These are phyloP conservation scores for Balakata baccata DNA, from an alignment of 345 rosid genomes.

Conservation along the genomic window DNA sequence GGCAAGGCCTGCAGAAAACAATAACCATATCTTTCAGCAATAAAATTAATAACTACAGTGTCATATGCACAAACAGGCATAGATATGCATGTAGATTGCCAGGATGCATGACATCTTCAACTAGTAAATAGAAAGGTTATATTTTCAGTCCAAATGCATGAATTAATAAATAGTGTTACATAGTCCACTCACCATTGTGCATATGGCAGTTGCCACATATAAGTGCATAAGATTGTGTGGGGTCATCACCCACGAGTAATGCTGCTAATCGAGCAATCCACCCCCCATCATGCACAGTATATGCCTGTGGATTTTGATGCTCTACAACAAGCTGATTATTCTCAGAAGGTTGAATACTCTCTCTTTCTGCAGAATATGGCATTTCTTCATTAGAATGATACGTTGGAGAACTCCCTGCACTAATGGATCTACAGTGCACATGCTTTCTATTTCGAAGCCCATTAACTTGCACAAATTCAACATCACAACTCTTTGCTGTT, in stretches of 20 bases:
- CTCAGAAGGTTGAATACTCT: slow-evolving; percentile 40
- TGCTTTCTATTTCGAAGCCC: slow-evolving; percentile 79
- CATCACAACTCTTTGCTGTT: slow-evolving; percentile 59
- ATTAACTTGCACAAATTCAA: slow-evolving; percentile 53
- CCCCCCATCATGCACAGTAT: slow-evolving; percentile 52
- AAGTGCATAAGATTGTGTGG: slow-evolving; percentile 82
- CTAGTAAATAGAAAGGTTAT: too few relatives aligned
- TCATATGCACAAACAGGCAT: neutral
- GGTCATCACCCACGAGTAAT: slow-evolving; percentile 91
- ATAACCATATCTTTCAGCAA: neutral
- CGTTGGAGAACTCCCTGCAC: slow-evolving; percentile 44
- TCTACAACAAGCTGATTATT: slow-evolving; percentile 56
- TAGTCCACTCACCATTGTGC: slow-evolving; percentile 74
- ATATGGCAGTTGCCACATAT: slow-evolving; percentile 90
- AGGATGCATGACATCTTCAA: too few relatives aligned
- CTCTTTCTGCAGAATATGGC: slow-evolving; percentile 34
- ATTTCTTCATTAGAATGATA: slow-evolving; percentile 46
- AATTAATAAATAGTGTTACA: neutral
- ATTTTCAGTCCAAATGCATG: too few relatives aligned
- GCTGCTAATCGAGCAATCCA: slow-evolving; percentile 94
- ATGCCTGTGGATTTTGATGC: slow-evolving; percentile 58
- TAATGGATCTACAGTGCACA: slow-evolving; percentile 40
- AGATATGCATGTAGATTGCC: too few relatives aligned
- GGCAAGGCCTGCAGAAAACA: slow-evolving; percentile 59
- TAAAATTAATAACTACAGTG: neutral